phyloP scores from a whole-genome alignment of 108 stramenopile genomes.

The Cylindrotheca closterium region DNA sequence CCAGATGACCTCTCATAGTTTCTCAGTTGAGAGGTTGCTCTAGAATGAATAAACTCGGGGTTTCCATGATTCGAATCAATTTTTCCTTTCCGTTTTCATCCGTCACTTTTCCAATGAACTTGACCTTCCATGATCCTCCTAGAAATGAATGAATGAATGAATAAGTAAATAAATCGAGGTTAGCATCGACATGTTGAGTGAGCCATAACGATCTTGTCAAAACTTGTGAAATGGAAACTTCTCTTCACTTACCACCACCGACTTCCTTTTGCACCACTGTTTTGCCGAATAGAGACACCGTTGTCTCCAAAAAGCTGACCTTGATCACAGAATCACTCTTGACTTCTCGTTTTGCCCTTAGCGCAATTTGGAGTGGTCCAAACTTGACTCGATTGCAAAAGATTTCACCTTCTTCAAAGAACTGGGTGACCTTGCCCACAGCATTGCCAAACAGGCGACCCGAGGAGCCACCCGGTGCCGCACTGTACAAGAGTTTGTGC shows the following conservation, averaged over 20 bases:
- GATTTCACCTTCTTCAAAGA: conserved; percentile 32
- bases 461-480: conserved; percentile 40
- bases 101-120: conserved; percentile 39
- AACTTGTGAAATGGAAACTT: too few species aligned
- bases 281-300: conserved; percentile 41
- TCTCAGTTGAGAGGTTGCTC: conserved; percentile 25
- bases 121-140: conserved; percentile 46
- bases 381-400: conserved; percentile 52
- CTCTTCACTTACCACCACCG: conserved; percentile 17
- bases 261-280: conserved; percentile 22
- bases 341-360: conserved; percentile 39
- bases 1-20: not conserved
- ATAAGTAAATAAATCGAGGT: too few species aligned
- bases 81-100: conserved; percentile 37
- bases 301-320: conserved; percentile 45
- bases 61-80: conserved; percentile 55
- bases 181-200: too few species aligned
- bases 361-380: conserved; percentile 41
- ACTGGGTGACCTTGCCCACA: conserved; percentile 51
- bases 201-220: too few species aligned
- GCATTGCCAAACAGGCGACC: conserved; percentile 41
- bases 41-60: conserved; percentile 53
- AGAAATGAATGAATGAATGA: not conserved
- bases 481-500: conserved; percentile 46
- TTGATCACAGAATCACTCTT: conserved; percentile 35